Evolutionary conservation across 2,329 filamentous ascomycete species (phyloP).

Genomic region (Neofusicoccum umdonicola): DNA sequence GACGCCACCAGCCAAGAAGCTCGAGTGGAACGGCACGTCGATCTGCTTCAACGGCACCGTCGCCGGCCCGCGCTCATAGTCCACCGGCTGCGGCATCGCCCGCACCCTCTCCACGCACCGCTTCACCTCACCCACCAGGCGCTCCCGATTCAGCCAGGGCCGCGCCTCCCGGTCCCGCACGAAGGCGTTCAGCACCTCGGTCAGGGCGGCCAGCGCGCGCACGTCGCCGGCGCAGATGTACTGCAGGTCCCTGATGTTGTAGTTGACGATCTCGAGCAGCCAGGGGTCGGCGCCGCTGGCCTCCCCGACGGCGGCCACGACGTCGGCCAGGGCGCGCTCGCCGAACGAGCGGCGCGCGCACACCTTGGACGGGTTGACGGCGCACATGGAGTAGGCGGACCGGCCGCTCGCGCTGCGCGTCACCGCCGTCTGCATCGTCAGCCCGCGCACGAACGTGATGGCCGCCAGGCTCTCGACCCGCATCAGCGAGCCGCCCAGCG

Average conservation of each 20-base stretch:
- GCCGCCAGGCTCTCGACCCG: conserved; percentile 22
- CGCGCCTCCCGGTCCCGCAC: not conserved
- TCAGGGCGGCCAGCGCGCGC: conserved; percentile 20
- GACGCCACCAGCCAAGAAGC: conserved; percentile 24
- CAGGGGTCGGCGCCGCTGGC: not conserved
- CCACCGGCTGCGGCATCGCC: not conserved
- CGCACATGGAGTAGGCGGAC: conserved; percentile 23
- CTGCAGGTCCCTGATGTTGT: conserved; percentile 23
- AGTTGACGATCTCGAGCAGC: conserved; percentile 26
- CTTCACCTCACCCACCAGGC: not conserved
- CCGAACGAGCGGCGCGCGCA: conserved; percentile 20
- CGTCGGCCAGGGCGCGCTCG: conserved; percentile 24
- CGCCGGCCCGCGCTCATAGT: conserved; percentile 24
- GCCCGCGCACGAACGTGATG: conserved; percentile 25
- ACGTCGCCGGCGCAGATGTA: conserved; percentile 38
- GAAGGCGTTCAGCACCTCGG: conserved; percentile 21
- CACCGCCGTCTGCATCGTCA: conserved; percentile 25
- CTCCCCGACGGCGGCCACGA: conserved; percentile 25
- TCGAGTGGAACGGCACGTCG: conserved; percentile 34
- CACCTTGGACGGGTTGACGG: conserved; percentile 22
- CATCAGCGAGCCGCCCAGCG: conserved; percentile 21
- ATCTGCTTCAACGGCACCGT: conserved; percentile 33
- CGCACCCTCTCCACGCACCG: not conserved
- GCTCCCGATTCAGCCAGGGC: not conserved
- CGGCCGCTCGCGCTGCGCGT: conserved; percentile 21